Conservation (phyloP, 495 filamentous ascomycete genomes). For the Hyaloscypha finlandica region DNA sequence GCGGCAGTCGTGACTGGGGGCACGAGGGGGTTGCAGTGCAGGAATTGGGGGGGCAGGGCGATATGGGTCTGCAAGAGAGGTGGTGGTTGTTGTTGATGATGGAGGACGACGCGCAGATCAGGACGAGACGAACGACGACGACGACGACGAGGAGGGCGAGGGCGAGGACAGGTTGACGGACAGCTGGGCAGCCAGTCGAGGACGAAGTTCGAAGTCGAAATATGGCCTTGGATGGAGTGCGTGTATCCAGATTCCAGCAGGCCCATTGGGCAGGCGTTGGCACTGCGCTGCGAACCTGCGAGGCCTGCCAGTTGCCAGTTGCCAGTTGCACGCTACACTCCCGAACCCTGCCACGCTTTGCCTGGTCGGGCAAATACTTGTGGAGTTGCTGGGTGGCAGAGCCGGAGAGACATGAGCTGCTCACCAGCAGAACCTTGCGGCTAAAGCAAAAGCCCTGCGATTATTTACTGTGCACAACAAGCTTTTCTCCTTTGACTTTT, state of each 20-base stretch:
- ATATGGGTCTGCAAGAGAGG: neutral
- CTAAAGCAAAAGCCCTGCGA: neutral
- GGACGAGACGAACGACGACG: neutral
- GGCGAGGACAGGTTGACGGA: neutral
- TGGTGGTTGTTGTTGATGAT: neutral
- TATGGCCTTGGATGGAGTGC: neutral
- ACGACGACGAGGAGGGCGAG: neutral
- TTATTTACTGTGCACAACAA: too few relatives aligned
- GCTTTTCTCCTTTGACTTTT: neutral
- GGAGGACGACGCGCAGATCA: neutral
- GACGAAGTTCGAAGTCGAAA: neutral
- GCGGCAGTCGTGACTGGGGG: slow-evolving; percentile 5
- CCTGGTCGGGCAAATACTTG: neutral
- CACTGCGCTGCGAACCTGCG: neutral
- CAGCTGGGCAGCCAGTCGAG: neutral
- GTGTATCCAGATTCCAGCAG: neutral
- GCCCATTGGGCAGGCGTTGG: neutral
- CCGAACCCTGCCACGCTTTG: too few relatives aligned
- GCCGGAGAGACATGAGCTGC: neutral
- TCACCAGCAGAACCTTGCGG: neutral
- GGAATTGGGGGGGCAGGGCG: neutral
- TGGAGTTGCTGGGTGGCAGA: neutral
- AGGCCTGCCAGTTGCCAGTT: neutral
- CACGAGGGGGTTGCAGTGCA: neutral
- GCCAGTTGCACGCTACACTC: neutral